Evolutionary conservation across 2,329 filamentous ascomycete genomes (phyloP).

Genomic region (Colletotrichum truncatum): DNA sequence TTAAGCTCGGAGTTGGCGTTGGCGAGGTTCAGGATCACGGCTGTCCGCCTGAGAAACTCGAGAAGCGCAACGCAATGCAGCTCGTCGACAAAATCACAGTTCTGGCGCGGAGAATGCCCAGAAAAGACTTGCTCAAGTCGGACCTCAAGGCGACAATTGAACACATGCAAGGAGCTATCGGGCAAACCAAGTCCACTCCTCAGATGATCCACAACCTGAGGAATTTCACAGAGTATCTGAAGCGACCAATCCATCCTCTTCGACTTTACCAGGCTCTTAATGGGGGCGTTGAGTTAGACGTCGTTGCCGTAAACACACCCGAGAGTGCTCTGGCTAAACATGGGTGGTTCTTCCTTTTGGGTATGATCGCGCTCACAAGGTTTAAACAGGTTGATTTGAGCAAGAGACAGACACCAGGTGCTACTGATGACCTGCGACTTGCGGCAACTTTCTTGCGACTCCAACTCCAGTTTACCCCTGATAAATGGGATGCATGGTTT

Average conservation of each 20-base stretch:
- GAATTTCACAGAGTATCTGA: conserved; percentile 83
- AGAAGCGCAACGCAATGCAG: conserved; percentile 81
- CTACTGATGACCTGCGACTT: conserved; percentile 85
- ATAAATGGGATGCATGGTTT: conserved; percentile 92
- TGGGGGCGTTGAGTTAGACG: conserved; percentile 79
- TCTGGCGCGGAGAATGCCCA: conserved; percentile 83
- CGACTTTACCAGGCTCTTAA: conserved; percentile 82
- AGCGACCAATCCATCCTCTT: conserved; percentile 83
- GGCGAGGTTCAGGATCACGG: conserved; percentile 81
- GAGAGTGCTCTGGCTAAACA: conserved; percentile 80
- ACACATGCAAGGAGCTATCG: conserved; percentile 89
- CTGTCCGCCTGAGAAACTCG: conserved; percentile 79
- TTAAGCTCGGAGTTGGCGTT: conserved; percentile 76
- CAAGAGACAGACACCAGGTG: conserved; percentile 79
- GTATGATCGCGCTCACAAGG: conserved; percentile 87
- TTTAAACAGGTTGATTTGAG: conserved; percentile 77
- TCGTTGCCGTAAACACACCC: conserved; percentile 72
- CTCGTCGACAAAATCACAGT: conserved; percentile 85
- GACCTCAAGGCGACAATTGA: conserved; percentile 92
- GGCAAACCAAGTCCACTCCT: conserved; percentile 78
- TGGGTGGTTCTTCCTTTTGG: conserved; percentile 92
- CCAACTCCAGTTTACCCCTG: conserved; percentile 83
- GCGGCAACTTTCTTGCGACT: conserved; percentile 82
- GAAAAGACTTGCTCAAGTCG: conserved; percentile 91
- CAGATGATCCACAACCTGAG: conserved; percentile 89